Evolutionary conservation across 2,329 filamentous ascomycete species (phyloP), one percentile per base, ranked within the genome.

Genomic region (Rhytidhysteron rufulum): DNA sequence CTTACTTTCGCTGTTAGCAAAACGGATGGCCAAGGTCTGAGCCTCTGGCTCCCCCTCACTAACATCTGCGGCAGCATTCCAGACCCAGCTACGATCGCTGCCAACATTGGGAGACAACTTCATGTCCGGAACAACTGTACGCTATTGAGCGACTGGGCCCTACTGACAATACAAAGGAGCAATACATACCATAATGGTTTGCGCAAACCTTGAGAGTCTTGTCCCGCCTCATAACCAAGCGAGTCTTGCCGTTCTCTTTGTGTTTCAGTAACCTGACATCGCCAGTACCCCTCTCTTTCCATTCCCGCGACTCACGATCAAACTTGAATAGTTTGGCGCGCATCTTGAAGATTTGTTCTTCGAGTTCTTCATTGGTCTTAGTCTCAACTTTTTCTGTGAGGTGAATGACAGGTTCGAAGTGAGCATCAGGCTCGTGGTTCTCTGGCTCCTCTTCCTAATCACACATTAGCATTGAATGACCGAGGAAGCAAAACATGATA

Each of bases 191-290:
- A 74, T 98, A 98, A 80, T 98, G 93, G 79, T 98, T 98, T 66
- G 93, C 93, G 84, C 93, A 98, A 72, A 98, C 93, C 81, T 98
- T 98, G 75, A 97, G 83, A 47, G 93, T 98, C 88, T 97, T 97
- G 78, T 98, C 93, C 67, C 93, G 82, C 69, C 93, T 86, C 93
- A 98, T 98, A 57, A 98, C 93, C 60, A 98, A 77, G 58, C 93
- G 83, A 44, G 90, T 95, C 85, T 97, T 97, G 72, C 86, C 83
- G 69, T 95, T 96, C 77, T 96, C 90, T 80, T 89, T 93, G 79
- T 98, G 93, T 83, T 96, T 97, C 66, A 98, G 78, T 70, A 98
- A 79, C 63, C 91, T 83, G 50, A 97, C 90, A 61, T 97, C 91
- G 59, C 93, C 93, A 51, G 93, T 97, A 52, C 93, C 93, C 65